phyloP scores from a whole-genome alignment of 225 moss, liverwort and hornwort species.

The Ulota crispa region DNA sequence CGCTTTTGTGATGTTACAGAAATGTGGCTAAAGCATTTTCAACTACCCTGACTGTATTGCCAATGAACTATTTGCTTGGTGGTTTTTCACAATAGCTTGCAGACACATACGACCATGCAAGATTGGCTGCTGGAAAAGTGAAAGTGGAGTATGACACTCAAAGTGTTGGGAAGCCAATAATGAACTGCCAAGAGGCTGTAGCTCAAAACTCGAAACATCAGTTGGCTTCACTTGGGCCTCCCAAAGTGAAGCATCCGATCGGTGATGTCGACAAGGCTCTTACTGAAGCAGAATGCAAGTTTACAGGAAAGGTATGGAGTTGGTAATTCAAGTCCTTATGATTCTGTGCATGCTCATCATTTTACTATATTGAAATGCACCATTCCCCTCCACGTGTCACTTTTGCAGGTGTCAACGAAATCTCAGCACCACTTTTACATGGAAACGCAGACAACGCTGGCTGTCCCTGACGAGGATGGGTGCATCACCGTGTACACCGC shows the following conservation, averaged over 20 bases:
- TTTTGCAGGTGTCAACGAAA: constrained; percentile 42
- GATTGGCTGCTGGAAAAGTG: constrained; percentile 57
- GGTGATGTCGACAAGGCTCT: constrained; percentile 25
- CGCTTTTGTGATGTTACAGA: neutral
- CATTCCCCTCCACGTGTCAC: no score
- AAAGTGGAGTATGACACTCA: constrained; percentile 46
- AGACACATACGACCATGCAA: constrained; percentile 64
- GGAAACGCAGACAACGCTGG: constrained; percentile 67
- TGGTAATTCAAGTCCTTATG: neutral
- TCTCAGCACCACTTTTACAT: constrained; percentile 74
- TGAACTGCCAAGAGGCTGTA: constrained; percentile 64
- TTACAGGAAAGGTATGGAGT: constrained; percentile 9
- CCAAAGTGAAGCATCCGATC: neutral
- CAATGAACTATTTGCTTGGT: neutral
- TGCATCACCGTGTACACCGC: constrained; percentile 63
- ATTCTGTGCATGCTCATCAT: neutral
- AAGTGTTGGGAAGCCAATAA: constrained; percentile 36
- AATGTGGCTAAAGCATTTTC: neutral
- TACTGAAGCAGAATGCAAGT: constrained; percentile 13
- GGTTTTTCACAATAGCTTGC: constrained; percentile 45
- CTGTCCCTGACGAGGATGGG: constrained; percentile 67
- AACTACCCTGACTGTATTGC: neutral
- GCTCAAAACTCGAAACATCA: constrained; percentile 31
- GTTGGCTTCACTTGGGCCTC: neutral
- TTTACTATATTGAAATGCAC: no score